Conservation (phyloP, 2,329 filamentous ascomycete genomes). For the Fusarium sp. region DNA sequence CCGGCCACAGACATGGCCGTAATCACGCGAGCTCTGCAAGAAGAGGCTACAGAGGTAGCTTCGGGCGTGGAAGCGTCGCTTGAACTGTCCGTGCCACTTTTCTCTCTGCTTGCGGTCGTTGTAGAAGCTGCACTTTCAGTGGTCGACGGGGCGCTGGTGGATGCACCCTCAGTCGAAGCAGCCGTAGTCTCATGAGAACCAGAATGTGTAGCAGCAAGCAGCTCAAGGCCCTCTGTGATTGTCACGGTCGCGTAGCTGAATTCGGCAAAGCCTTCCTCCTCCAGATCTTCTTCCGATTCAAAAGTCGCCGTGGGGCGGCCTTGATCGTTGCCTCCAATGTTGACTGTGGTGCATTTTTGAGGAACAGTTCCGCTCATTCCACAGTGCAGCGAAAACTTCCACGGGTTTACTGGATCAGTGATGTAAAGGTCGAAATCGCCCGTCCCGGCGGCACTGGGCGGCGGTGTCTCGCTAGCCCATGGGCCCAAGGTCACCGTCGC, state of each 20-base stretch:
- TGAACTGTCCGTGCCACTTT: neutral
- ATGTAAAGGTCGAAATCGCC: conserved; percentile 8
- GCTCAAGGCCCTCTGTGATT: conserved; percentile 15
- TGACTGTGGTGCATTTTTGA: conserved; percentile 2
- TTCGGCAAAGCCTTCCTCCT: neutral
- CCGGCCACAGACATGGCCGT: conserved; percentile 1
- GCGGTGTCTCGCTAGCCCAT: conserved; percentile 22
- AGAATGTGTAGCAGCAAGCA: conserved; percentile 1
- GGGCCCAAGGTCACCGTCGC: conserved; percentile 10
- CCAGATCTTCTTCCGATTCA: neutral
- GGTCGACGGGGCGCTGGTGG: neutral
- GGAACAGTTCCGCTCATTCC: conserved; percentile 5
- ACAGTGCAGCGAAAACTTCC: conserved; percentile 1
- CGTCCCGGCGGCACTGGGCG: conserved; percentile 1
- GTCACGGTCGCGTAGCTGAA: conserved; percentile 4
- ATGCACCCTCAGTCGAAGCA: neutral
- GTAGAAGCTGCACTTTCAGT: neutral
- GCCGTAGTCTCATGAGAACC: neutral
- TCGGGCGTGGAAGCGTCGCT: neutral
- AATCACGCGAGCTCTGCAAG: neutral
- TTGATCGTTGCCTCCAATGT: conserved; percentile 9
- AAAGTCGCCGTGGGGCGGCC: conserved; percentile 1
- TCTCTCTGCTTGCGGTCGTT: neutral
- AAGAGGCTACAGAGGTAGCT: neutral
- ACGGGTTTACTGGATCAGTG: neutral